Evolutionary conservation across 192 early-diverging fungal genomes (phyloP), one percentile per base, ranked within the genome.

Genomic region (Chytriomyces hyalinus): DNA sequence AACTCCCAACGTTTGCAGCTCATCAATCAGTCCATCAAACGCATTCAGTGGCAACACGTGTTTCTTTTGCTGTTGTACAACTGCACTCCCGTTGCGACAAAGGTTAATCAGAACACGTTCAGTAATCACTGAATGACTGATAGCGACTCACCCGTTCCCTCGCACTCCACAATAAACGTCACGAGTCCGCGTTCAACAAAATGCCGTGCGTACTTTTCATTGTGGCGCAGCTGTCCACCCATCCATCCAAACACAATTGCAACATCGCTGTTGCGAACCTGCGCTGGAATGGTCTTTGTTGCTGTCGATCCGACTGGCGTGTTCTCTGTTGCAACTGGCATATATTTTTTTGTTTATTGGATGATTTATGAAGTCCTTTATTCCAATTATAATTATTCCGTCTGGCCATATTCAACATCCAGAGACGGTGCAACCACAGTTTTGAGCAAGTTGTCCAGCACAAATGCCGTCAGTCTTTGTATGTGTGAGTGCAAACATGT

Each of bases 401-500:
- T 26, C 24, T 26, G 24, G 24, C 24, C 24, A 26, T 26, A 26
- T 36, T 36, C 36, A 36, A 36, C 66, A 57, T 49, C 71, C 36
- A 72, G 46, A 17, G 46, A 71, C 6, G 81, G 81, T 17, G 57
- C 68, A 13, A 82, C 49, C n/a, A 78, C 59, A 24, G 66, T 70
- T 49, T 76, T 70, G 17, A 85, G 48, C 13, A 82, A 57, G 45
- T 77, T 88, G 59, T 93, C 79, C 26, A 96, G 71, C 46, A 96
- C 87, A 81, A 91, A 94, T 5, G 90, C 92, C 0, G 95, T 96
- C 76, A 96, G 77, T 3, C 76, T 77, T 45, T 28, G 43, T 5
- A 67, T 8, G 61, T 7, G 9, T 60, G 8, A 66, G 67, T 17
- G 22, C 59, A 13, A 46, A 13, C 4, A 5, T n/a, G 28, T 9